A percentile compares a stretch with the other conserved stretches of the same genome.
Evolutionary conservation across 1,284 basidiomycete species (phyloP).

Genomic region (Malassezia restricta): DNA sequence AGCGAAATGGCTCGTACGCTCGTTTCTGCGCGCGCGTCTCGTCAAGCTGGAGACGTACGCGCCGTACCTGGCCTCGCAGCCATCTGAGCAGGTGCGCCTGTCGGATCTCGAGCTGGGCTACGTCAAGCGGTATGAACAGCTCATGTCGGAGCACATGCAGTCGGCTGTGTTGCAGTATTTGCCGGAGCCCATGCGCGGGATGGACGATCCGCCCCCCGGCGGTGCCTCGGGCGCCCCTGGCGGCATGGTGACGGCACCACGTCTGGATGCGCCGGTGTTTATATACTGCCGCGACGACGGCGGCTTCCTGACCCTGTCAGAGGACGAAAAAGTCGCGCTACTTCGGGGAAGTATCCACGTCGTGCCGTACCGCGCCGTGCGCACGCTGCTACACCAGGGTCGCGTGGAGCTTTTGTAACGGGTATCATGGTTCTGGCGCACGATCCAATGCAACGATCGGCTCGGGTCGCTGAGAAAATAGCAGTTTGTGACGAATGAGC

Average conservation of each 20-base stretch:
- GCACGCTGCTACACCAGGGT: constrained; percentile 25
- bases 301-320: constrained; percentile 23
- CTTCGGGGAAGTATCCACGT: constrained; percentile 28
- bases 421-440: neutral
- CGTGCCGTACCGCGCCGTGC: constrained; percentile 30
- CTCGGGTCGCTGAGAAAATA: constrained; percentile 36
- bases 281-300: constrained; percentile 35
- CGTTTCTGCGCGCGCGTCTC: constrained; percentile 27
- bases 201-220: constrained; percentile 17
- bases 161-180: constrained; percentile 26
- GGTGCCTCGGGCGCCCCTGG: constrained; percentile 2
- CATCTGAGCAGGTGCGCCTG: constrained; percentile 13
- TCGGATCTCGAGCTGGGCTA: constrained; percentile 27
- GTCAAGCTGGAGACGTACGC: constrained; percentile 17
- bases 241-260: constrained; percentile 32
- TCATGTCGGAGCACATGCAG: constrained; percentile 24
- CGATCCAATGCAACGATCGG: constrained; percentile 24
- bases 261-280: constrained; percentile 37
- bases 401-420: constrained; percentile 27
- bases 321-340: constrained; percentile 26
- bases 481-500: constrained; percentile 35
- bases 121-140: constrained; percentile 24
- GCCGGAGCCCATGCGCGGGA: constrained; percentile 25
- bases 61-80: neutral
- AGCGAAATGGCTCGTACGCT: constrained; percentile 33